Evolutionary conservation across 164 flowering plant genomes (phyloP).

Genomic region (Chimonanthus praecox): DNA sequence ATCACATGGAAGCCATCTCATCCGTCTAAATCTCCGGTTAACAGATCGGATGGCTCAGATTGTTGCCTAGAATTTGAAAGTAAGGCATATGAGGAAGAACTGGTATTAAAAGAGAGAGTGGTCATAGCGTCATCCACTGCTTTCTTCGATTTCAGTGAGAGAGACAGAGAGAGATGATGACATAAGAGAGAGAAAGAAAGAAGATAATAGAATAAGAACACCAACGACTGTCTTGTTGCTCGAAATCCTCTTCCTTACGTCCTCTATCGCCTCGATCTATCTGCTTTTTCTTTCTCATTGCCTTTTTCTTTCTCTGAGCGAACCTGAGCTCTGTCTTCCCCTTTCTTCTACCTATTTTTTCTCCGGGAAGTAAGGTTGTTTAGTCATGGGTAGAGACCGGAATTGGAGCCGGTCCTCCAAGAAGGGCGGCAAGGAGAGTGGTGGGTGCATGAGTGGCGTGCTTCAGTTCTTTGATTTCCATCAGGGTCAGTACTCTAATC

Average conservation of each 20-base stretch:
- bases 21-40: not conserved
- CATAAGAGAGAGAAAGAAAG: not conserved
- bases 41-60: not conserved
- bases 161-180: not conserved
- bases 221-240: not conserved
- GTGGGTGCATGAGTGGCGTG: constrained; percentile 7
- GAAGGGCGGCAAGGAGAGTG: not conserved
- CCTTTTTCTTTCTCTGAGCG: not conserved
- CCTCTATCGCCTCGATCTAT: not conserved
- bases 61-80: not conserved
- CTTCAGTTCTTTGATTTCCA: constrained; percentile 10
- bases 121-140: constrained; percentile 4
- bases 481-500: constrained; percentile 3
- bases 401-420: not conserved
- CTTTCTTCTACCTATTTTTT: not conserved
- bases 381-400: constrained; percentile 8
- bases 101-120: not conserved
- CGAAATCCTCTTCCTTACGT: not conserved
- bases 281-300: not conserved
- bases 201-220: too few species aligned
- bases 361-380: not conserved
- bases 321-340: not conserved
- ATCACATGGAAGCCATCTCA: not conserved
- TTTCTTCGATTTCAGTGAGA: not conserved
- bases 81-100: not conserved